Base-by-base conservation (phyloP, 306 rosid genomes). In the Lagenaria siceraria region DNA sequence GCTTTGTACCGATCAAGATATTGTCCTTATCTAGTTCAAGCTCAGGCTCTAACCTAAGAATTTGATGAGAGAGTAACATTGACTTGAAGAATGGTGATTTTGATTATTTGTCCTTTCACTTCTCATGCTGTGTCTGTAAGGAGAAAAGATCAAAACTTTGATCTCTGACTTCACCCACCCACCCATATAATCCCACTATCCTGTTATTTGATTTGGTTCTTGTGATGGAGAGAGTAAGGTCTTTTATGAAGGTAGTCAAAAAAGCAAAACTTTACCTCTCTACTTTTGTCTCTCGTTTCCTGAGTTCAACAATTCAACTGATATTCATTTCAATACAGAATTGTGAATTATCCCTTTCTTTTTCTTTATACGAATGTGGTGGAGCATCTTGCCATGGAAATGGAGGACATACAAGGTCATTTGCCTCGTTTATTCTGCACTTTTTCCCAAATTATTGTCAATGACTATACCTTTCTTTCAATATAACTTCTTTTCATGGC, bases 371-470 rank as follows among this genome's bases (percentile, higher is more conserved):
- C 21, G 2, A 70, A 70, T 70, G 27, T 31, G 62, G 76, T 72
- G 77, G 77, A 52, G 62, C 53, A 40, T 66, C 31, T 40, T 66
- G 46, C 29, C 77, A 51, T 51, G 18, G 25, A 66, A 66, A n/a
- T 40, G 60, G 77, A 27, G 18, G 77, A 72, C 77, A 72, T 29
- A 7, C 48, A 73, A 72, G 43, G 27, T 19, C 62, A 73, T 73
- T 52, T 49, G 19, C 77, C 77, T 73, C 42, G 40, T 71, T 71
- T 71, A 48, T 71, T 48, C 59, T 71, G 76, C 76, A 71, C 76
- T 71, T 48, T 48, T 70, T 14, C 8, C 59, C 76, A 24, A 46
- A 46, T 14, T 70, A 14, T 24, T 48, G 59, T 71, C 31, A 25
- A 71, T 46, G 76, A 48, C 48, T 10, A 43, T 25, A 48, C 76